Percentiles rank a stretch among this genome's conserved stretches.
These are phyloP conservation scores for Acanthochlamys bracteata DNA, from an alignment of 106 monocot genomes.

Conservation along the genomic window DNA sequence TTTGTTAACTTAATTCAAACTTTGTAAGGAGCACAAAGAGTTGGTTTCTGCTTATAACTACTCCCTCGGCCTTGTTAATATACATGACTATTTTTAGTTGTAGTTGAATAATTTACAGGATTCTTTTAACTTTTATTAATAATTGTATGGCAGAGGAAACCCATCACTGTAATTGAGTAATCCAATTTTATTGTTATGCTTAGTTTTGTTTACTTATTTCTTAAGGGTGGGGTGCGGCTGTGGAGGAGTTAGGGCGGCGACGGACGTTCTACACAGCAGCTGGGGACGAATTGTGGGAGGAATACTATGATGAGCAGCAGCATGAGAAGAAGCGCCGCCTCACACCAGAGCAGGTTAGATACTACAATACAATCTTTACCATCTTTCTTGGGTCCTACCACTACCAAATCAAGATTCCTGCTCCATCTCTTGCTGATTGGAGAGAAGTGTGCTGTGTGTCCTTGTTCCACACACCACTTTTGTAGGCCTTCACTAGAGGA, in stretches of 20 bases:
- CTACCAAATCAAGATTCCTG: neutral
- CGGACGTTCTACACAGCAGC: slow-evolving; percentile 8
- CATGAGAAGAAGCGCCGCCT: slow-evolving; percentile 43
- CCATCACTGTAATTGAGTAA: too few relatives aligned
- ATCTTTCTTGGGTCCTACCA: neutral
- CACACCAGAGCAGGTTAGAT: slow-evolving; percentile 25
- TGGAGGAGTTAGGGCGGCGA: neutral
- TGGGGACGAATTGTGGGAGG: slow-evolving; percentile 15
- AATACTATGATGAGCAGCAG: slow-evolving; percentile 27
- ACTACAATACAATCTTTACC: too few relatives aligned
- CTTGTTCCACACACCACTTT: neutral
- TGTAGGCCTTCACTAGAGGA: neutral
- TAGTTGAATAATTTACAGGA: too few relatives aligned
- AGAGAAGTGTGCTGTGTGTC: neutral
- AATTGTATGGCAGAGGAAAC: too few relatives aligned
- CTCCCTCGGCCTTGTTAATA: too few relatives aligned
- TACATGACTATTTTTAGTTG: too few relatives aligned
- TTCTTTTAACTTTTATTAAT: too few relatives aligned
- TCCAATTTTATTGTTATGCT: too few relatives aligned
- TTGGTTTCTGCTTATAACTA: too few relatives aligned
- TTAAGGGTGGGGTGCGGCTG: neutral
- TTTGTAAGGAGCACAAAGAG: too few relatives aligned
- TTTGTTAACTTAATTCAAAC: too few relatives aligned
- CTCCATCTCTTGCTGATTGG: neutral
- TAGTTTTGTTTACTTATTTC: neutral